A percentile compares a stretch with the other conserved stretches of the same genome.
phyloP scores from a whole-genome alignment of 768 basidiomycete genomes.

The Sporobolomyces pararoseus region DNA sequence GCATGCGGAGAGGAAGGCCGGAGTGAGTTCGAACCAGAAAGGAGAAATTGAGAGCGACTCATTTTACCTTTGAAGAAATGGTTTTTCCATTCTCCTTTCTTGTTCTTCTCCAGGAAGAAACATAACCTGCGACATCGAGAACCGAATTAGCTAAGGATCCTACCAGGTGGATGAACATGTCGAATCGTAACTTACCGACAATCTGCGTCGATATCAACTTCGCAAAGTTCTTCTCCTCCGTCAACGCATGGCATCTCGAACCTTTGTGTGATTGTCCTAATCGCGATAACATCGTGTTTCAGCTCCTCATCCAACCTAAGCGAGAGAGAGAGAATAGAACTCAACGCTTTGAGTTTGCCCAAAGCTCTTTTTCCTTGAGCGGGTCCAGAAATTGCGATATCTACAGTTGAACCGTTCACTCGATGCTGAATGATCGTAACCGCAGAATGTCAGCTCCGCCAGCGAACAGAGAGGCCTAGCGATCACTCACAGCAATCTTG shows the following conservation, averaged over 20 bases:
- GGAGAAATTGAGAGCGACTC: neutral
- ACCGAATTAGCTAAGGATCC: neutral
- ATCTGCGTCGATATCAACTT: slow-evolving; percentile 47
- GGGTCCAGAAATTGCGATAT: slow-evolving; percentile 42
- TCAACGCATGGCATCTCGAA: slow-evolving; percentile 42
- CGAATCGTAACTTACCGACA: slow-evolving; percentile 26
- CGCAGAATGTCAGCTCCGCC: neutral
- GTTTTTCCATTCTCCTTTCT: slow-evolving; percentile 41
- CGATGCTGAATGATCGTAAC: slow-evolving; percentile 25
- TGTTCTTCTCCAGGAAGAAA: slow-evolving; percentile 45
- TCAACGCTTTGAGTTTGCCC: slow-evolving; percentile 45
- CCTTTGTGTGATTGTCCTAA: slow-evolving; percentile 46
- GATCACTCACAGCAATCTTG: slow-evolving; percentile 16
- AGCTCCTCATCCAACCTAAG: neutral
- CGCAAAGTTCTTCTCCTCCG: slow-evolving; percentile 33
- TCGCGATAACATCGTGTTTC: neutral
- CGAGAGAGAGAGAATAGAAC: neutral
- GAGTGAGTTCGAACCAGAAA: neutral
- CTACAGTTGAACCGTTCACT: slow-evolving; percentile 45
- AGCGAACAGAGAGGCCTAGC: neutral
- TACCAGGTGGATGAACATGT: too few relatives aligned
- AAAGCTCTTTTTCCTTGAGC: slow-evolving; percentile 38
- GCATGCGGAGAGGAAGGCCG: neutral
- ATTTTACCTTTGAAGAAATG: slow-evolving; percentile 44
- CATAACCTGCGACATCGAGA: slow-evolving; percentile 30